phyloP scores from a whole-genome alignment of 139 green algal genomes.

The Tetradesmus lagerheimii region DNA sequence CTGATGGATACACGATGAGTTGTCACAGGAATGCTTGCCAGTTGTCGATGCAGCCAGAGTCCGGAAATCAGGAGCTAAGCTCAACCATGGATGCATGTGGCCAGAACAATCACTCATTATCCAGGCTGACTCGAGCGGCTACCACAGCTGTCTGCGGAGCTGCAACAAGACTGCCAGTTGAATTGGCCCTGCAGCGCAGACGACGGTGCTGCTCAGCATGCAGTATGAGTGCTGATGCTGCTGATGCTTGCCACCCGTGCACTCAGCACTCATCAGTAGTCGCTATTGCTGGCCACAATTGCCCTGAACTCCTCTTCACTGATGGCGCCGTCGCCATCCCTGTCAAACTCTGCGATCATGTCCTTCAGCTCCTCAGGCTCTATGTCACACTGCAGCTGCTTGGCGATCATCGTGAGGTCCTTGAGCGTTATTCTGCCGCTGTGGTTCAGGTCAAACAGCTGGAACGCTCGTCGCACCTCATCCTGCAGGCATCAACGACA shows the following conservation, averaged over 20 bases:
- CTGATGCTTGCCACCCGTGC: neutral
- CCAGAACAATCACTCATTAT: no score
- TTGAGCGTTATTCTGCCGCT: constrained; percentile 44
- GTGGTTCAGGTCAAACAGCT: constrained; percentile 58
- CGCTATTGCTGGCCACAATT: constrained; percentile 40
- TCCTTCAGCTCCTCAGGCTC: constrained; percentile 56
- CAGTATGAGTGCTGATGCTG: neutral
- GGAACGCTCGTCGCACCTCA: constrained; percentile 51
- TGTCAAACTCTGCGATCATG: constrained; percentile 62
- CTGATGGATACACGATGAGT: no score
- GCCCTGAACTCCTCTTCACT: constrained; percentile 50
- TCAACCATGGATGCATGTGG: no score
- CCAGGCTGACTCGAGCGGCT: no score
- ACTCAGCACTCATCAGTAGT: neutral
- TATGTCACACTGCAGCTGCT: constrained; percentile 51
- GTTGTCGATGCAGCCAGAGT: no score
- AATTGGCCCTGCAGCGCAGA: no score
- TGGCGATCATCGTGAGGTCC: constrained; percentile 51
- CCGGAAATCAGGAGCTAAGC: no score
- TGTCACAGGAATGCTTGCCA: no score
- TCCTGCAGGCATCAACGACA: neutral
- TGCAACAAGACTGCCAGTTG: no score
- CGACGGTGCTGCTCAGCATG: no score
- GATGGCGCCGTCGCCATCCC: constrained; percentile 49
- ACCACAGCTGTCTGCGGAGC: no score